phyloP scores from a whole-genome alignment of 1,284 basidiomycete genomes.

The Fomitopsis betulina region DNA sequence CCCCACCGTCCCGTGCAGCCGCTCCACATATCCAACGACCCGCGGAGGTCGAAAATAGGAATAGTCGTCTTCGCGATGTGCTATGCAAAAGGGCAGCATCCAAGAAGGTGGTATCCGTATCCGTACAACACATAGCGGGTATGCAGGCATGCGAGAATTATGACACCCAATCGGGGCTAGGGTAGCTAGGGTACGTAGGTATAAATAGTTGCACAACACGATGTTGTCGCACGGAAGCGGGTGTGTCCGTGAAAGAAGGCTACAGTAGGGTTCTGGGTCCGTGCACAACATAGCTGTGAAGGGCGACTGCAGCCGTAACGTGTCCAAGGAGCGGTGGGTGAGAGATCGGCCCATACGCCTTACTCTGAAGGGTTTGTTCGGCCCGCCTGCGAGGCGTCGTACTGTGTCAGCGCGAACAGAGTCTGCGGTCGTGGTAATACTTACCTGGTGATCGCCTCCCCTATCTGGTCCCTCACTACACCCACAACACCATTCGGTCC shows the following conservation, averaged over 20 bases:
- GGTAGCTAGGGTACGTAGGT: background rate
- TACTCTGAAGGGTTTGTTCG: conserved; percentile 75
- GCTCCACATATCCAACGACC: no score
- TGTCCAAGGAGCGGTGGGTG: background rate
- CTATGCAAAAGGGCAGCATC: background rate
- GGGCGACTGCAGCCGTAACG: background rate
- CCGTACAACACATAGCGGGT: background rate
- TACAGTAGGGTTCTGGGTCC: conserved; percentile 4
- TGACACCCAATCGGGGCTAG: background rate
- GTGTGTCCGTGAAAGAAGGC: background rate
- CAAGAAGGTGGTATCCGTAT: background rate
- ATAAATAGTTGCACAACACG: conserved; percentile 3
- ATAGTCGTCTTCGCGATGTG: background rate
- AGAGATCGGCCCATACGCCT: background rate
- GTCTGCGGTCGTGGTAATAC: conserved; percentile 15
- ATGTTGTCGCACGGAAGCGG: background rate
- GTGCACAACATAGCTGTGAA: background rate
- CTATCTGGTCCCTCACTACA: conserved; percentile 66
- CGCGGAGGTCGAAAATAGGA: background rate
- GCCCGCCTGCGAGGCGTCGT: conserved; percentile 45
- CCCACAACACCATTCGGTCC: conserved; percentile 81
- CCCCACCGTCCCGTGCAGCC: no score
- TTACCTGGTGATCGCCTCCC: conserved; percentile 66
- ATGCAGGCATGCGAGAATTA: background rate
- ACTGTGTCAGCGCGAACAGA: background rate